phyloP scores from a whole-genome alignment of 2,329 filamentous ascomycete species.

The Tolypocladium amazonense region DNA sequence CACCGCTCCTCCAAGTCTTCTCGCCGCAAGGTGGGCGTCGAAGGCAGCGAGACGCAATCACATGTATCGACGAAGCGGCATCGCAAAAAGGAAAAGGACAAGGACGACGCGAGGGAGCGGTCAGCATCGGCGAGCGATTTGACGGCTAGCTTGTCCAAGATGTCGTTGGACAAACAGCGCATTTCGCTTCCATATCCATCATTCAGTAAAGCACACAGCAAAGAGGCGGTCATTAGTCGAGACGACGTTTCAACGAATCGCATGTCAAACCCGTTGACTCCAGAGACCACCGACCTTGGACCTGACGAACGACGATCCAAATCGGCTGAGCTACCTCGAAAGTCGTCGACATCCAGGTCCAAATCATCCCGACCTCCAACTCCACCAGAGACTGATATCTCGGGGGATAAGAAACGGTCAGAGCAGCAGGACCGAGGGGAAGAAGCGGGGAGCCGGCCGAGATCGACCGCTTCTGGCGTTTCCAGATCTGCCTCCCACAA shows the following conservation, averaged over 20 bases:
- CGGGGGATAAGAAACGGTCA: constrained; percentile 28
- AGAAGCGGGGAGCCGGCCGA: constrained; percentile 20
- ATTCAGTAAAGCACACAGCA: constrained; percentile 86
- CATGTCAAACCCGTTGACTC: constrained; percentile 44
- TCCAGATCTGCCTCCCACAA: constrained; percentile 33
- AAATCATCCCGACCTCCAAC: constrained; percentile 45
- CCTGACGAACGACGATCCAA: constrained; percentile 28
- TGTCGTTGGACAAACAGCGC: constrained; percentile 30
- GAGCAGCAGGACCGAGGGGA: constrained; percentile 20
- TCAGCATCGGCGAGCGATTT: constrained; percentile 35
- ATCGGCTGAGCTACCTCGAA: constrained; percentile 31
- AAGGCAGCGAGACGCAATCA: constrained; percentile 28
- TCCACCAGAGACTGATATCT: constrained; percentile 53
- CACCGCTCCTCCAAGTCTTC: constrained; percentile 30
- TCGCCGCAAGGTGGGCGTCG: constrained; percentile 27
- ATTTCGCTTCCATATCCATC: constrained; percentile 61
- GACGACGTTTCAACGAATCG: constrained; percentile 32
- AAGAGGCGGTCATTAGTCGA: constrained; percentile 63
- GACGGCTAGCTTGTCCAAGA: constrained; percentile 33
- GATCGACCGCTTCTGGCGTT: constrained; percentile 31
- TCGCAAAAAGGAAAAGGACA: constrained; percentile 22
- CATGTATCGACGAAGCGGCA: constrained; percentile 24
- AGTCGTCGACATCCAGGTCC: constrained; percentile 24
- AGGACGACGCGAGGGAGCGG: constrained; percentile 15
- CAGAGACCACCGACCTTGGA: constrained; percentile 61